phyloP scores from a whole-genome alignment of 2,329 filamentous ascomycete species.

The Biscogniauxia sp. region DNA sequence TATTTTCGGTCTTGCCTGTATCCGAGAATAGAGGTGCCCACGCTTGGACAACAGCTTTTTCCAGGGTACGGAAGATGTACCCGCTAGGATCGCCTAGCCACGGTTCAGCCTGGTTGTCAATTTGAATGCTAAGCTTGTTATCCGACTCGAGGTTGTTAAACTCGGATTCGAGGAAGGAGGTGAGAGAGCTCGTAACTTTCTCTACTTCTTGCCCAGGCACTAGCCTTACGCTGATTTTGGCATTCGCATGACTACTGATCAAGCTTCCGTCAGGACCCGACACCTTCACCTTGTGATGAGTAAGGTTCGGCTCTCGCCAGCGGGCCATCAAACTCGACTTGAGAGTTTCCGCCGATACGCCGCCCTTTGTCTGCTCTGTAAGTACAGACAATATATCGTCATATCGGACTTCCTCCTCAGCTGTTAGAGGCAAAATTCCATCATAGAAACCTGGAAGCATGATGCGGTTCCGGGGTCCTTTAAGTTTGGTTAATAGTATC shows the following conservation, averaged over 20 bases:
- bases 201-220: constrained; percentile 91
- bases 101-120: constrained; percentile 91
- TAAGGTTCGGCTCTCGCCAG: constrained; percentile 93
- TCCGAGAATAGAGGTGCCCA: constrained; percentile 63
- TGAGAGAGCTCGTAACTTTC: constrained; percentile 67
- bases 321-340: constrained; percentile 85
- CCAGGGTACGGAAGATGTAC: constrained; percentile 85
- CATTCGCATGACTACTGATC: constrained; percentile 85
- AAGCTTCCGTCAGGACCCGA: constrained; percentile 90
- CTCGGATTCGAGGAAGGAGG: constrained; percentile 63
- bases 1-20: constrained; percentile 7
- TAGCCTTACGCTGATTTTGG: constrained; percentile 83
- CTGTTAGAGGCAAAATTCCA: constrained; percentile 70
- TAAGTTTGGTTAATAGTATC: constrained; percentile 75
- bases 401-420: constrained; percentile 76
- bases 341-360: constrained; percentile 62
- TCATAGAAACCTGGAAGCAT: constrained; percentile 89
- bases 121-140: constrained; percentile 76
- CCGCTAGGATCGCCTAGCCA: constrained; percentile 94
- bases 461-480: constrained; percentile 75
- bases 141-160: constrained; percentile 75
- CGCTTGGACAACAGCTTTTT: constrained; percentile 77
- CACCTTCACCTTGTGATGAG: constrained; percentile 88
- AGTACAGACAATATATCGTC: constrained; percentile 79
- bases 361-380: constrained; percentile 65